Evolutionary conservation across 73 alveolate genomes (phyloP).

Genomic region (Symbiodinium natans): DNA sequence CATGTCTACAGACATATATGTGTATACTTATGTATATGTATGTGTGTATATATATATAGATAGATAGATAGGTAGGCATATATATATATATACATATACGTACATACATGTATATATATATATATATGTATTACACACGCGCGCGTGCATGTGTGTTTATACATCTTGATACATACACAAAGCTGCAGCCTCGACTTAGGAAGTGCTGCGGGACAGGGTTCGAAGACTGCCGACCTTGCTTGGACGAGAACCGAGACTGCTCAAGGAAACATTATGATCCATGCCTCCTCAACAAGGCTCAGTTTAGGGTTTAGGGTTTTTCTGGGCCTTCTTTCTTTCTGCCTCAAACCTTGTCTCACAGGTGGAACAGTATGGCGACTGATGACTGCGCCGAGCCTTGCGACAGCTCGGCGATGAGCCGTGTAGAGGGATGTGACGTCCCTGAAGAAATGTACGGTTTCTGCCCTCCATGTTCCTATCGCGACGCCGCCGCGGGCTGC

Average conservation of each 20-base stretch:
- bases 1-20: too few relatives aligned
- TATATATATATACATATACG: too few relatives aligned
- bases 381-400: not conserved
- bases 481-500: not conserved
- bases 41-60: too few relatives aligned
- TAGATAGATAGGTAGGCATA: too few relatives aligned
- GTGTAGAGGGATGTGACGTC: not conserved
- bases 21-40: too few relatives aligned
- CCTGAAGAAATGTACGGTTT: not conserved
- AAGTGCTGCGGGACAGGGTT: not conserved
- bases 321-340: not conserved
- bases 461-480: not conserved
- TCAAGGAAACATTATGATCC: not conserved
- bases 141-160: too few relatives aligned
- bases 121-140: too few relatives aligned
- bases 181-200: not conserved
- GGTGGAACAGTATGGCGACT: not conserved
- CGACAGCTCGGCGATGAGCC: not conserved
- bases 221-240: not conserved
- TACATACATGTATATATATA: too few relatives aligned
- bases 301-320: too few relatives aligned
- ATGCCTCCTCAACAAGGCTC: not conserved
- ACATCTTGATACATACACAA: too few relatives aligned
- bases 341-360: not conserved
- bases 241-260: not conserved